Conservation (phyloP, 306 rosid species). For the Geum urbanum region DNA sequence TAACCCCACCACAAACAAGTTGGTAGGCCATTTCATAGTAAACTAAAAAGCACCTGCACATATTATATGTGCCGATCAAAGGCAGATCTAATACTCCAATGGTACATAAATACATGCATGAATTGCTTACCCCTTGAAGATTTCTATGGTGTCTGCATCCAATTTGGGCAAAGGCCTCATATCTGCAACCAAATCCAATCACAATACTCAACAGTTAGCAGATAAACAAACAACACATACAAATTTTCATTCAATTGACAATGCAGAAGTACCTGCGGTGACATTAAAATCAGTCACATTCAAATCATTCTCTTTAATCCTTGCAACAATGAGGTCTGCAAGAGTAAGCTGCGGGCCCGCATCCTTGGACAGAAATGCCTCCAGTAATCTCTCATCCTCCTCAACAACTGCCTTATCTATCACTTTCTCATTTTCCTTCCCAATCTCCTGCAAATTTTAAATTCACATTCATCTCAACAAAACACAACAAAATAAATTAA, state of each 20-base stretch:
- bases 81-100: not conserved
- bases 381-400: slow-evolving; percentile 65
- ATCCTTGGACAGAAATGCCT: slow-evolving; percentile 51
- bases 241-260: not conserved
- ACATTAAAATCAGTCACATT: slow-evolving; percentile 40
- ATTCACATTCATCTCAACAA: not conserved
- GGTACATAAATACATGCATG: no score
- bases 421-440: not conserved
- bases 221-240: not conserved
- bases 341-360: slow-evolving; percentile 49
- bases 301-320: slow-evolving; percentile 62
- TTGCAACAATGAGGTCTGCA: slow-evolving; percentile 60
- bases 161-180: slow-evolving; percentile 58
- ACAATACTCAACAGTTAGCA: not conserved
- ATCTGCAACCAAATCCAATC: slow-evolving; percentile 42
- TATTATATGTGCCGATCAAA: not conserved
- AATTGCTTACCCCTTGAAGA: slow-evolving; percentile 62
- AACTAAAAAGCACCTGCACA: not conserved
- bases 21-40: not conserved
- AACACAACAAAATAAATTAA: not conserved
- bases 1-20: slow-evolving; percentile 9
- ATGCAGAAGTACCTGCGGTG: slow-evolving; percentile 28
- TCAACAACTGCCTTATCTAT: slow-evolving; percentile 62
- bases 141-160: slow-evolving; percentile 57
- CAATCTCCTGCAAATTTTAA: slow-evolving; percentile 10